Evolutionary conservation across 345 rosid genomes (phyloP).

Genomic region (Euphorbia peplus): DNA sequence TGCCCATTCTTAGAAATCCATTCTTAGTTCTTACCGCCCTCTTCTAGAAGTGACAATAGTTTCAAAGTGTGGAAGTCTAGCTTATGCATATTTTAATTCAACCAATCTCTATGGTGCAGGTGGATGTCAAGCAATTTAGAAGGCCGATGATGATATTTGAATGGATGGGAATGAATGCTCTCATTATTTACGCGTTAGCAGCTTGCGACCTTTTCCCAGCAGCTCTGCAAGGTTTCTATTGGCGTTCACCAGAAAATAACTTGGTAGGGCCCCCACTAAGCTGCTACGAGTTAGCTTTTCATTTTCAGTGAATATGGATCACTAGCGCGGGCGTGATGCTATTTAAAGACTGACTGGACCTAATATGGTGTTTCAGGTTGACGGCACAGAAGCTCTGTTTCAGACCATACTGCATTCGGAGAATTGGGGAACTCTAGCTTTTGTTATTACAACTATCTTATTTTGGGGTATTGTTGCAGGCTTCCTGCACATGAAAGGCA

Average conservation of each 20-base stretch:
- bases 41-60: not conserved
- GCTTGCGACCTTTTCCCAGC: constrained; percentile 52
- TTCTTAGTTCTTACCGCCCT: too few species aligned
- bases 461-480: constrained; percentile 52
- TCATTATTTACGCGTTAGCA: constrained; percentile 47
- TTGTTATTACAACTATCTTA: constrained; percentile 46
- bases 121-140: constrained; percentile 40
- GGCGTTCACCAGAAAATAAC: constrained; percentile 53
- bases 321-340: not conserved
- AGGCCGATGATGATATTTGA: constrained; percentile 38
- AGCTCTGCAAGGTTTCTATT: constrained; percentile 53
- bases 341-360: constrained; percentile 3
- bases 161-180: constrained; percentile 68
- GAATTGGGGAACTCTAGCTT: constrained; percentile 47
- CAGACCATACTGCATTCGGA: constrained; percentile 35
- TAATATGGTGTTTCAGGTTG: constrained; percentile 36
- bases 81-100: not conserved
- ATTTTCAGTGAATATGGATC: not conserved
- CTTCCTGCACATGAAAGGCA: constrained; percentile 41
- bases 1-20: not conserved
- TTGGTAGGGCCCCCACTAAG: constrained; percentile 28
- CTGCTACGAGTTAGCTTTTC: not conserved
- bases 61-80: not conserved
- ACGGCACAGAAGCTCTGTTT: constrained; percentile 33
- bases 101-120: constrained; percentile 37